Conservation (phyloP, 108 stramenopile genomes). For the Aurantiochytrium sp. region DNA sequence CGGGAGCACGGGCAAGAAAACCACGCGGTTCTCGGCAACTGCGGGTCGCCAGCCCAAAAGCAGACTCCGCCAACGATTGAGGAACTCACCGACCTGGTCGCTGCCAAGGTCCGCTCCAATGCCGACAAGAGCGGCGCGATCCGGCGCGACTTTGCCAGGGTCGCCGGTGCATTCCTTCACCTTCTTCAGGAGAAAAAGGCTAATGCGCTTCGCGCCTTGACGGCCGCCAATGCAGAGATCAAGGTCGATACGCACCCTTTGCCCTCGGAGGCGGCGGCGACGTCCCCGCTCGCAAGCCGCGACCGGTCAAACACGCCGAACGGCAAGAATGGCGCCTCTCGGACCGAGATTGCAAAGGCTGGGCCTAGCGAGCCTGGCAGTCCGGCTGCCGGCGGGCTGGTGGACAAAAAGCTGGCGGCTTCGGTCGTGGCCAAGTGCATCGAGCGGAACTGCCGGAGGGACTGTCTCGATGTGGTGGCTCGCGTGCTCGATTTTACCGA, state of each 20-base stretch:
- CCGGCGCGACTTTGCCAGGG: neutral
- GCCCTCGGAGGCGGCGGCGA: no score
- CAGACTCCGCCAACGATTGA: neutral
- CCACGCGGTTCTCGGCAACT: no score
- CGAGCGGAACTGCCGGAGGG: constrained; percentile 3
- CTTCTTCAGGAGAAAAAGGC: neutral
- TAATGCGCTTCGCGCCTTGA: neutral
- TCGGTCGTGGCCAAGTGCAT: constrained; percentile 6
- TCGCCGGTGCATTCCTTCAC: neutral
- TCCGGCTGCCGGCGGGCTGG: neutral
- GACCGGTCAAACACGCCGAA: no score
- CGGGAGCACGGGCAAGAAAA: no score
- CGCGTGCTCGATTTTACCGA: constrained; percentile 59
- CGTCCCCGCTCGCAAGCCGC: no score
- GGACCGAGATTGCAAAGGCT: no score
- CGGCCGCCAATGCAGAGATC: no score
- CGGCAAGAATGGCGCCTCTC: no score
- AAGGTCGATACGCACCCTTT: no score
- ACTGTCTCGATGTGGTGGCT: constrained; percentile 39
- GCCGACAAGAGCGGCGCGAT: neutral
- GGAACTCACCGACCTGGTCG: neutral
- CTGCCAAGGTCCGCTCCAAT: neutral
- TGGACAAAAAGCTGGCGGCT: constrained; percentile 14
- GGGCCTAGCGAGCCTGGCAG: no score
- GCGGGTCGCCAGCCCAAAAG: no score